Percentiles rank a stretch among this genome's conserved stretches.
These are phyloP conservation scores for Chytriomyces sp. DNA, from an alignment of 192 early-diverging fungal species.

Conservation along the genomic window DNA sequence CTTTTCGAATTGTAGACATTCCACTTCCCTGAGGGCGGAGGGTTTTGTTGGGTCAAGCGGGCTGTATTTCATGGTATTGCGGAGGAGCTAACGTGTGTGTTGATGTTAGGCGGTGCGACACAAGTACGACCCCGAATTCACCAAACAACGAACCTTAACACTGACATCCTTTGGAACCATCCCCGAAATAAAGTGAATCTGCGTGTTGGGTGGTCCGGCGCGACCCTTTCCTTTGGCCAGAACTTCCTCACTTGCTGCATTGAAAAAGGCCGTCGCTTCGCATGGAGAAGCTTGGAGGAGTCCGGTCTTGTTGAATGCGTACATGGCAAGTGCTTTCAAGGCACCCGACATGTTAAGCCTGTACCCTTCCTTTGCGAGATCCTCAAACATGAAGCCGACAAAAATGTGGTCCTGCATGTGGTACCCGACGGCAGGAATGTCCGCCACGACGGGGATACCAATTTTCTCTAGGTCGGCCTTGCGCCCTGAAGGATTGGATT, in stretches of 20 bases:
- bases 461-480: not conserved
- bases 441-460: slow-evolving; percentile 10
- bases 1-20: not conserved
- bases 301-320: slow-evolving; percentile 3
- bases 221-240: not conserved
- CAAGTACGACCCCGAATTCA: too few species aligned
- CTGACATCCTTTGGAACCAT: not conserved
- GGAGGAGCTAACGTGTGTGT: not conserved
- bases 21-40: not conserved
- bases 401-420: slow-evolving; percentile 31
- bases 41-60: not conserved
- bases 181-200: slow-evolving; percentile 1
- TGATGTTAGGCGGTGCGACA: too few species aligned
- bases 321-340: not conserved
- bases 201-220: not conserved
- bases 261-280: slow-evolving; percentile 28
- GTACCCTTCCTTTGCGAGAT: slow-evolving; percentile 13
- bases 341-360: not conserved
- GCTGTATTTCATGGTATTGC: not conserved
- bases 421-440: slow-evolving; percentile 31
- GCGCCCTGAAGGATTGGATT: not conserved
- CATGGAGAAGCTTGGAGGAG: not conserved
- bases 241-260: not conserved
- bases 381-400: slow-evolving; percentile 8
- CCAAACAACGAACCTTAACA: not conserved